These are phyloP conservation scores for Tirmania nivea DNA, from an alignment of 495 filamentous ascomycete species.

Conservation along the genomic window DNA sequence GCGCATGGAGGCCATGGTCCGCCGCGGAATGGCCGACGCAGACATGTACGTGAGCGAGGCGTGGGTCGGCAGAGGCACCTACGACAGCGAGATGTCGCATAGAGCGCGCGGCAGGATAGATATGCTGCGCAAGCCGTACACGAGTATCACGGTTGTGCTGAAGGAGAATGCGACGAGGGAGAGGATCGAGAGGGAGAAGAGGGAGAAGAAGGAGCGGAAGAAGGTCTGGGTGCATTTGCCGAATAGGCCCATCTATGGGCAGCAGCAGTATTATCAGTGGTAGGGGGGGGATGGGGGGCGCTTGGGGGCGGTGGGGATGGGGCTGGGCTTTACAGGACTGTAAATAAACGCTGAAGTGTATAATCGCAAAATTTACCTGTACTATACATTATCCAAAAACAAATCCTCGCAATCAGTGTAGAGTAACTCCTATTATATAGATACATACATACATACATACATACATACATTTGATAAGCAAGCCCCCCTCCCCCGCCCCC, in stretches of 20 bases:
- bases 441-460: too few relatives aligned
- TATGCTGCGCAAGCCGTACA: conserved; percentile 39
- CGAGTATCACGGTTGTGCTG: conserved; percentile 56
- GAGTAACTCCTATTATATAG: too few relatives aligned
- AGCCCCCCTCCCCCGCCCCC: too few relatives aligned
- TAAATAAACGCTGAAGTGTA: too few relatives aligned
- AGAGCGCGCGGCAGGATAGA: conserved; percentile 47
- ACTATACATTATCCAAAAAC: too few relatives aligned
- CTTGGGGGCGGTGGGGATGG: too few relatives aligned
- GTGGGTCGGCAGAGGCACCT: conserved; percentile 64
- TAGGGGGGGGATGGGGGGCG: conserved; percentile 22
- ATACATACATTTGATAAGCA: too few relatives aligned
- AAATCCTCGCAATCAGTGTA: too few relatives aligned
- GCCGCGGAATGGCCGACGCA: conserved; percentile 63
- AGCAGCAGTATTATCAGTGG: conserved; percentile 80
- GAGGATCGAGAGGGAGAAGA: conserved; percentile 50
- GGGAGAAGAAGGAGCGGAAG: conserved; percentile 44
- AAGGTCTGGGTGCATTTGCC: conserved; percentile 72
- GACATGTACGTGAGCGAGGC: conserved; percentile 71
- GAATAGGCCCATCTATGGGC: conserved; percentile 49
- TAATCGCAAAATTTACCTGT: too few relatives aligned
- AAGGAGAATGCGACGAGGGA: conserved; percentile 86
- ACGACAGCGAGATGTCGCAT: conserved; percentile 32
- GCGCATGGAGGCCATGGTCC: conserved; percentile 51
- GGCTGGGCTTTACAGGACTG: too few relatives aligned